phyloP scores from a whole-genome alignment of 2,329 filamentous ascomycete genomes.

The Ophiostoma himal-ulmi region DNA sequence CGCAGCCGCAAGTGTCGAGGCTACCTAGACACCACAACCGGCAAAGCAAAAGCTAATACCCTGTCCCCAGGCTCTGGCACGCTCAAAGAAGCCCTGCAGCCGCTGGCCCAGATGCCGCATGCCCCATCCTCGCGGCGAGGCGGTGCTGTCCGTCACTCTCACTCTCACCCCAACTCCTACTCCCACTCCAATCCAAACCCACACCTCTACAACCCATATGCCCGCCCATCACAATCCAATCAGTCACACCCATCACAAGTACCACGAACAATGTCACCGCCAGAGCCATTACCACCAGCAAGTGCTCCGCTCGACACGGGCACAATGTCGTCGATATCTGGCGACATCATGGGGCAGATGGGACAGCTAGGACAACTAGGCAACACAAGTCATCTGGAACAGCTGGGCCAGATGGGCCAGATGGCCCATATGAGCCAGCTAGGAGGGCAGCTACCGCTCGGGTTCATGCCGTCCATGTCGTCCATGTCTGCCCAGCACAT shows the following conservation, averaged over 20 bases:
- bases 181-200: neutral
- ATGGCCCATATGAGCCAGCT: neutral
- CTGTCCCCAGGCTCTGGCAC: neutral
- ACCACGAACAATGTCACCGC: constrained; percentile 1
- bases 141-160: neutral
- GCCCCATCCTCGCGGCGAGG: neutral
- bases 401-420: too few relatives aligned
- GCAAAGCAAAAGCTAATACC: neutral
- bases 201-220: neutral
- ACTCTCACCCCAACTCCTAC: neutral
- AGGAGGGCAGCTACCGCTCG: neutral
- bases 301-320: neutral
- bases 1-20: constrained; percentile 24
- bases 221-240: neutral
- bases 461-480: neutral
- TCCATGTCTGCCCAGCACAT: neutral
- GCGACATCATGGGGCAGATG: neutral
- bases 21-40: constrained; percentile 16
- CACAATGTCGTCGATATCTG: neutral
- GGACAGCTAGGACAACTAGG: neutral
- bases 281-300: neutral
- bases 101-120: constrained; percentile 12
- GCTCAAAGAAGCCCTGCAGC: constrained; percentile 4
- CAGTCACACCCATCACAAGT: neutral
- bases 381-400: too few relatives aligned